These are phyloP conservation scores for Annulohypoxylon nitens DNA, from an alignment of 495 filamentous ascomycete genomes.

Conservation along the genomic window DNA sequence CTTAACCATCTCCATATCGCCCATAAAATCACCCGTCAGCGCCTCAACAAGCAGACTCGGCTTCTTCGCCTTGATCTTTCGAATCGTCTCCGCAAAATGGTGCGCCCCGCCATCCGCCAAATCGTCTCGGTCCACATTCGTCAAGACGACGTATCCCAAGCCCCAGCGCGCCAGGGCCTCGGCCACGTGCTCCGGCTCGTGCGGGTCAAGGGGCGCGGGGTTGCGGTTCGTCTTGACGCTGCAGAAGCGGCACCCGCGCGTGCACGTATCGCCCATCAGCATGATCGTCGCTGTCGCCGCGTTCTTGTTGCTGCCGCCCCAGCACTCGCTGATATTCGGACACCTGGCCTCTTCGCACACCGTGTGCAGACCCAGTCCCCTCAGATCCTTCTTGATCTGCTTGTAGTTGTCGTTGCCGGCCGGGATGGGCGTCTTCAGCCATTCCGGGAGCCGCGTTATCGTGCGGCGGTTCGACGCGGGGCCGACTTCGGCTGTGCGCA, in stretches of 20 bases:
- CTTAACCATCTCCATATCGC: constrained; percentile 84
- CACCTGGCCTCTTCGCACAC: constrained; percentile 98
- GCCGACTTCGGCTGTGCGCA: constrained; percentile 83
- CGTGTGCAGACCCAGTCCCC: constrained; percentile 90
- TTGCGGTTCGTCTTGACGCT: constrained; percentile 87
- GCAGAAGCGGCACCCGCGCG: constrained; percentile 96
- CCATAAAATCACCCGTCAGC: constrained; percentile 89
- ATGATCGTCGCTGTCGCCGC: constrained; percentile 98
- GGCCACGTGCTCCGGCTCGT: constrained; percentile 96
- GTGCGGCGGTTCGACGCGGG: constrained; percentile 84
- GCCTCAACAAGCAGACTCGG: constrained; percentile 93
- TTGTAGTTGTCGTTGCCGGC: constrained; percentile 81
- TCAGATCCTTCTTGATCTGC: constrained; percentile 91
- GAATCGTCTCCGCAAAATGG: constrained; percentile 95
- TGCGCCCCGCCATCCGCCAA: constrained; percentile 86
- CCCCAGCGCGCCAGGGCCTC: constrained; percentile 95
- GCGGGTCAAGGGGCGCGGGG: constrained; percentile 88
- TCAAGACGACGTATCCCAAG: constrained; percentile 94
- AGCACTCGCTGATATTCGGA: constrained; percentile 97
- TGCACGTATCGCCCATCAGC: constrained; percentile 99
- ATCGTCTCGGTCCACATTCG: constrained; percentile 93
- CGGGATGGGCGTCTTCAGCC: constrained; percentile 97
- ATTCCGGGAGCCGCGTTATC: constrained; percentile 90
- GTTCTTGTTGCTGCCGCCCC: constrained; percentile 89
- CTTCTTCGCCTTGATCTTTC: constrained; percentile 90